Evolutionary conservation across 306 rosid genomes (phyloP).

Genomic region (Acacia melanoxylon): DNA sequence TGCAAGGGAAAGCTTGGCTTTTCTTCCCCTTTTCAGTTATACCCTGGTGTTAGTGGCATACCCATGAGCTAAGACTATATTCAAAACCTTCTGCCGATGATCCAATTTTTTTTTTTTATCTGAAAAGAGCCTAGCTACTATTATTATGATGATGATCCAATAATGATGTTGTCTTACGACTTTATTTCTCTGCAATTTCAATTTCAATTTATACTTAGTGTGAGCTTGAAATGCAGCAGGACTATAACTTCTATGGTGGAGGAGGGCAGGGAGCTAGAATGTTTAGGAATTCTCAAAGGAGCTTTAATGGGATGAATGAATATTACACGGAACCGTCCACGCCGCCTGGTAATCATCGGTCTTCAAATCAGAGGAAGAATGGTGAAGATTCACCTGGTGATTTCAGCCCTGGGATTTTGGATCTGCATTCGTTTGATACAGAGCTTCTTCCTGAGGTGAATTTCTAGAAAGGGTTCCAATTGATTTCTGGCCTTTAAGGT

Average conservation of each 20-base stretch:
- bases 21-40: not conserved
- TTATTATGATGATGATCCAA: slow-evolving; percentile 3
- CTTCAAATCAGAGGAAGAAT: slow-evolving; percentile 41
- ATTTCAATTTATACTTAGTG: slow-evolving; percentile 15
- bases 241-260: slow-evolving; percentile 59
- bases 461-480: not conserved
- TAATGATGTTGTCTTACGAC: not conserved
- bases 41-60: not conserved
- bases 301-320: slow-evolving; percentile 51
- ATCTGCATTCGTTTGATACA: slow-evolving; percentile 82
- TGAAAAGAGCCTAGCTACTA: not conserved
- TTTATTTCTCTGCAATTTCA: slow-evolving; percentile 31
- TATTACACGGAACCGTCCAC: slow-evolving; percentile 58
- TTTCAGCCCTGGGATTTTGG: slow-evolving; percentile 90
- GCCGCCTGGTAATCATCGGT: slow-evolving; percentile 48
- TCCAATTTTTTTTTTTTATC: not conserved
- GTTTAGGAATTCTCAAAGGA: slow-evolving; percentile 61
- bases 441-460: slow-evolving; percentile 79
- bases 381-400: slow-evolving; percentile 60
- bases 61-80: not conserved
- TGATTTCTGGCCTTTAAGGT: not conserved
- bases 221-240: slow-evolving; percentile 55
- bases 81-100: not conserved
- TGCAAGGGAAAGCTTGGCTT: not conserved
- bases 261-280: slow-evolving; percentile 67